These are phyloP conservation scores for Pseudocercospora pini-densiflorae DNA, from an alignment of 2,329 filamentous ascomycete species.

Conservation along the genomic window DNA sequence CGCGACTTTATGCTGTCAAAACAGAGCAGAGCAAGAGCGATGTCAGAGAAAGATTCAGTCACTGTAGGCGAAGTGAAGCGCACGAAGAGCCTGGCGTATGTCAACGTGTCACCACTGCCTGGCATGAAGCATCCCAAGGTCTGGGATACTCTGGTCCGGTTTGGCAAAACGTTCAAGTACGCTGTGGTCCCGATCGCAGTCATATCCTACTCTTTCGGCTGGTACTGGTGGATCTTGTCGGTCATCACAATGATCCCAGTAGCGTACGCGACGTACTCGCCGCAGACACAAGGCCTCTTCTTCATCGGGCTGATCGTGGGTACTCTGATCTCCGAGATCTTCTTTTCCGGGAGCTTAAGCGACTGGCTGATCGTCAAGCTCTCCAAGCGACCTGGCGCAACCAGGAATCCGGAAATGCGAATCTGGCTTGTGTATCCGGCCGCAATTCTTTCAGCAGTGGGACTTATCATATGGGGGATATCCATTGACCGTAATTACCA, in stretches of 20 bases:
- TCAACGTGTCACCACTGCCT: conserved; percentile 22
- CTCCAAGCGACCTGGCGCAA: conserved; percentile 16
- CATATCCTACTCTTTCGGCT: conserved; percentile 22
- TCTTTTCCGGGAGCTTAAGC: conserved; percentile 24
- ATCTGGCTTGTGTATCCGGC: conserved; percentile 27
- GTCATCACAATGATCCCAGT: conserved; percentile 25
- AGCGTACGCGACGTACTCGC: conserved; percentile 25
- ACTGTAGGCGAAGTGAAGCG: conserved; percentile 16
- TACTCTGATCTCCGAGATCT: conserved; percentile 25
- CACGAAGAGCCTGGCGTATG: conserved; percentile 20
- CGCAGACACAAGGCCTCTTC: conserved; percentile 24
- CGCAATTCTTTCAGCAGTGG: conserved; percentile 19
- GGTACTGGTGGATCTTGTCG: conserved; percentile 28
- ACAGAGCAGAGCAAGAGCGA: neutral
- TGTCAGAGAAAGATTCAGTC: conserved; percentile 12
- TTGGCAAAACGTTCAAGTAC: conserved; percentile 25
- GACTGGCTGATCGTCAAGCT: conserved; percentile 28
- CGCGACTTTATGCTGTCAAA: conserved; percentile 23
- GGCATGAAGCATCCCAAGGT: conserved; percentile 26
- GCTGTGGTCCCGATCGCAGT: conserved; percentile 25
- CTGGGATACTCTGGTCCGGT: conserved; percentile 24
- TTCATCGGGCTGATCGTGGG: conserved; percentile 28
- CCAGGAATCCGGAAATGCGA: conserved; percentile 25
- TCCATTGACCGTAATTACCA: conserved; percentile 26
- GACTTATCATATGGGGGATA: conserved; percentile 24